phyloP scores from a whole-genome alignment of 2,329 filamentous ascomycete genomes.

The Xylaria sp. region DNA sequence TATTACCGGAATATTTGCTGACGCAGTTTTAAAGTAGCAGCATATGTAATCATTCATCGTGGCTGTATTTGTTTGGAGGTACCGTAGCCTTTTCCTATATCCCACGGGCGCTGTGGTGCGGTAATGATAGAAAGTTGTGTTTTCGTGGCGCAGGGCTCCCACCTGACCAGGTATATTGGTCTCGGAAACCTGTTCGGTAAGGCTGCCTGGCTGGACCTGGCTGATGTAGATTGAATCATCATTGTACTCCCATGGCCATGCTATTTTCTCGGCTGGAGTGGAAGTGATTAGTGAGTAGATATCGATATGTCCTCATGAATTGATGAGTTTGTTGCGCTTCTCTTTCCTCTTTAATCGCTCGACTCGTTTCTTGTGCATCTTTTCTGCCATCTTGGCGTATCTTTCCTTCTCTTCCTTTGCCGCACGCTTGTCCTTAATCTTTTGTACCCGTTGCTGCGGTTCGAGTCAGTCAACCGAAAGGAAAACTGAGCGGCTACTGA shows the following conservation, averaged over 20 bases:
- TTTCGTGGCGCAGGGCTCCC: not conserved
- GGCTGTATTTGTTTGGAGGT: not conserved
- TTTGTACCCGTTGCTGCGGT: slow-evolving; percentile 76
- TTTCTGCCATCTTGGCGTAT: slow-evolving; percentile 94
- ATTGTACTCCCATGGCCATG: not conserved
- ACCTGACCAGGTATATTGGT: not conserved
- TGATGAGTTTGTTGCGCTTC: slow-evolving; percentile 90
- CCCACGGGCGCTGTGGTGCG: not conserved
- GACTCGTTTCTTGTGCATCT: slow-evolving; percentile 96
- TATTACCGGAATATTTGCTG: slow-evolving; percentile 2
- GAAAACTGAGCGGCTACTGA: not conserved
- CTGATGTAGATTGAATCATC: slow-evolving; percentile 3
- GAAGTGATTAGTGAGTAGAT: not conserved
- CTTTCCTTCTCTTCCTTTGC: slow-evolving; percentile 94
- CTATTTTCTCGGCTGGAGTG: not conserved
- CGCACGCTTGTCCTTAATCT: slow-evolving; percentile 84
- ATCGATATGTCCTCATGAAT: slow-evolving; percentile 62
- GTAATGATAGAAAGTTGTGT: not conserved
- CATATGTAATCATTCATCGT: not conserved
- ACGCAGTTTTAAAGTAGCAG: not conserved
- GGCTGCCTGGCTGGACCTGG: not conserved
- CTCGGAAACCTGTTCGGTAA: not conserved
- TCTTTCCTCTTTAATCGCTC: slow-evolving; percentile 94
- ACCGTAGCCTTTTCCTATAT: not conserved
- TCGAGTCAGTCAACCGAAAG: slow-evolving; percentile 28